Percentiles rank a stretch among this genome's conserved stretches.
phyloP scores from a whole-genome alignment of 2,329 filamentous ascomycete species.

The Endocalyx cinctus region DNA sequence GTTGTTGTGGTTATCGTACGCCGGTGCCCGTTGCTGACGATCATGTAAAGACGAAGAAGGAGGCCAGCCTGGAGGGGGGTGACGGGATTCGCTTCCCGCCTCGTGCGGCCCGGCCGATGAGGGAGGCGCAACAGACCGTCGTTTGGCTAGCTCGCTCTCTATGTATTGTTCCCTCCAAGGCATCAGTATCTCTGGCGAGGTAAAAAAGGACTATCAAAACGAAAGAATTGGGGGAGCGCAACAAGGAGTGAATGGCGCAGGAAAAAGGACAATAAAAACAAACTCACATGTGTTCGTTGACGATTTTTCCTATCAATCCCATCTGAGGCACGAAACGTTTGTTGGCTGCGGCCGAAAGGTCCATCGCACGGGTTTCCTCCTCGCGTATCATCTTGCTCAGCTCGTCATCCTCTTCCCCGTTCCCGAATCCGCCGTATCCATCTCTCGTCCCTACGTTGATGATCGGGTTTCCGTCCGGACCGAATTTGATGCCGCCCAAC shows the following conservation, averaged over 20 bases:
- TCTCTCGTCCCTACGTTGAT: too few species aligned
- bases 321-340: conserved; percentile 69
- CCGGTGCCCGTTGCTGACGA: too few species aligned
- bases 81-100: too few species aligned
- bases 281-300: conserved; percentile 77
- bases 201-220: too few species aligned
- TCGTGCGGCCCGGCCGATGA: too few species aligned
- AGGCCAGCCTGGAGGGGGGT: too few species aligned
- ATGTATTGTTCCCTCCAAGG: conserved; percentile 81
- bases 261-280: conserved; percentile 2
- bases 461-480: conserved; percentile 28
- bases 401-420: conserved; percentile 25
- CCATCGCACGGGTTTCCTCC: conserved; percentile 26
- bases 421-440: conserved; percentile 13
- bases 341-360: conserved; percentile 24
- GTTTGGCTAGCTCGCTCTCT: conserved; percentile 73
- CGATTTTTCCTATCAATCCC: conserved; percentile 58
- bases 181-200: too few species aligned
- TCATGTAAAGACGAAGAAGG: too few species aligned
- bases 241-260: too few species aligned
- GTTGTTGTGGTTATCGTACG: too few species aligned
- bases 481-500: conserved; percentile 54
- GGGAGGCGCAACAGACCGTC: too few species aligned
- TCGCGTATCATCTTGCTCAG: conserved; percentile 32
- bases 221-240: too few species aligned